Conservation (phyloP, 176 grass and related monocot genomes). For the Alopecurus myosuroides region DNA sequence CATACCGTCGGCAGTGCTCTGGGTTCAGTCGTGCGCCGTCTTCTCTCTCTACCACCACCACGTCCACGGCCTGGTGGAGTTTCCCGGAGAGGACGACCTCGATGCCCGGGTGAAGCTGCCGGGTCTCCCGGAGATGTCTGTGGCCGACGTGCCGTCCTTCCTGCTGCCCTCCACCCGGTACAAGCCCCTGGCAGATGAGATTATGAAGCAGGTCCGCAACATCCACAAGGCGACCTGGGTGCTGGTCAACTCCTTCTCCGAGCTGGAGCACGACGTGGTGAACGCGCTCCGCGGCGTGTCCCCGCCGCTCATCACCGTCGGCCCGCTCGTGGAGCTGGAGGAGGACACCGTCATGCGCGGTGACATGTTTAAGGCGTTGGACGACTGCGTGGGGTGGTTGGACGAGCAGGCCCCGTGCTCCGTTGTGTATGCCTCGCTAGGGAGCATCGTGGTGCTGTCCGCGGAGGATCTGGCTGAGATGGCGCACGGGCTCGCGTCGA, state of each 20-base stretch:
- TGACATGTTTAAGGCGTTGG: conserved; percentile 39
- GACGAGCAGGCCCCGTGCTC: conserved; percentile 34
- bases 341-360: conserved; percentile 22
- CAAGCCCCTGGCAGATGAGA: conserved; percentile 32
- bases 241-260: no score
- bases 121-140: conserved; percentile 45
- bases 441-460: conserved; percentile 72
- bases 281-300: no score
- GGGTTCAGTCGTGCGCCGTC: conserved; percentile 78
- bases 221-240: no score
- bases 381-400: conserved; percentile 56
- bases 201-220: conserved; percentile 56
- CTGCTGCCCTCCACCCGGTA: conserved; percentile 54
- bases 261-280: no score
- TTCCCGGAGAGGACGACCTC: conserved; percentile 28
- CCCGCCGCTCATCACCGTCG: no score
- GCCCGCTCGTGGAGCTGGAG: conserved; percentile 58
- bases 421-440: conserved; percentile 70
- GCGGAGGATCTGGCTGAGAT: no score
- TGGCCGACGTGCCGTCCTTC: conserved; percentile 59
- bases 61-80: no score
- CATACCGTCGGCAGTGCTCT: conserved; percentile 59
- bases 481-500: no score
- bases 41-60: conserved; percentile 71
- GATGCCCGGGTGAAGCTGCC: conserved; percentile 26